Evolutionary conservation across 805 yeast genomes (phyloP), one percentile per base, ranked within the genome.

Genomic region (Wickerhamomyces mucosus): DNA sequence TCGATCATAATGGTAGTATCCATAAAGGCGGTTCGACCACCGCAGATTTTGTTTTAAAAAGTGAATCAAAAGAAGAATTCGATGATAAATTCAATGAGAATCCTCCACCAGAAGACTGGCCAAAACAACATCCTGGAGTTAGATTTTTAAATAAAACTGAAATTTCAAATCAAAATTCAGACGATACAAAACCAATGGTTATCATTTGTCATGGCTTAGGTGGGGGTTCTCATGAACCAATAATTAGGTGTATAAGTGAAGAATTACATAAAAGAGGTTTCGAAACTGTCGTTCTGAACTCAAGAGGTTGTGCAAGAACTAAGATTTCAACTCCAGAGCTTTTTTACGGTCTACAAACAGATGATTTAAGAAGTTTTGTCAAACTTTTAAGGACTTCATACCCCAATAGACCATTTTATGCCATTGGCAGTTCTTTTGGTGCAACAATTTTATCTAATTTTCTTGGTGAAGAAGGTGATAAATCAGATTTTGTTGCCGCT

Each of bases 151-250:
- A 69, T 17, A 65, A 66, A 2, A 50, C 53, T 1, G 73, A 70
- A 40, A 56, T 70, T 19, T 43, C 48, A 4, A 46, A 48, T 7
- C 42, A 48, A 3, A 64, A 64, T 34, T 50, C 59, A 8, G 46
- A 48, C 18, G 48, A 44, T 14, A 26, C 38, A 0, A 64, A 62
- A 37, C 88, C 88, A 4, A 58, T 81, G 29, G 61, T 75, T 15
- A 58, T 81, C 20, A 70, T 78, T 7, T 55, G 69, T 29, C 89
- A 81, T 46, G 94, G 92, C 2, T 60, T 81, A 23, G 78, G 82
- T 18, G 89, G 92, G 36, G 94, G 94, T 2, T 75, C 84, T 12
- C 81, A 76, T 43, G 92, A 81, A 50, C 74, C 82, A 15, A 76
- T 76, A 35, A 69, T 80, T 28, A 64, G 85, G 39, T 67, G 78